Percentiles rank a stretch among this genome's conserved stretches.
These are phyloP conservation scores for Boletales sp. DNA, from an alignment of 768 basidiomycete genomes.

Conservation along the genomic window DNA sequence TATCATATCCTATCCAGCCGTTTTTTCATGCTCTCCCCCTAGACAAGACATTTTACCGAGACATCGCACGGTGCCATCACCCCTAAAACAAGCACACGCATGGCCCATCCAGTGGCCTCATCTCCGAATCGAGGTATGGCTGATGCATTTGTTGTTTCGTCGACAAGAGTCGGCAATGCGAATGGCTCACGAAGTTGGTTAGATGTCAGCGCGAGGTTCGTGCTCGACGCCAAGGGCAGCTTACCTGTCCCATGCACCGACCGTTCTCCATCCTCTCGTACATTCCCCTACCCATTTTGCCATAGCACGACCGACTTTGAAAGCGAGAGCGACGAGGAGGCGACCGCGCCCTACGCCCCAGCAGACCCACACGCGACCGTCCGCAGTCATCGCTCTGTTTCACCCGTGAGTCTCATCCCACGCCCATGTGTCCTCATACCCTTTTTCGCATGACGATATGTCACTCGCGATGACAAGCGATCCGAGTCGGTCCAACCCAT, in stretches of 20 bases:
- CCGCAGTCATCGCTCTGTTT: background rate
- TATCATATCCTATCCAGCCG: too few relatives aligned
- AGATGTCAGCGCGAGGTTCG: constrained; percentile 4
- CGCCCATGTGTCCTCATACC: background rate
- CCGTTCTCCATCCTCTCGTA: background rate
- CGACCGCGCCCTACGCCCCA: background rate
- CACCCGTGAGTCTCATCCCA: constrained; percentile 17
- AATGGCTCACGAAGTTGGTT: constrained; percentile 8
- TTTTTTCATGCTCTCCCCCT: background rate
- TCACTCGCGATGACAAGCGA: too few relatives aligned
- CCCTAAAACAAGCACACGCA: background rate
- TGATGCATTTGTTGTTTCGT: background rate
- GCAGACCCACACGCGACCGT: background rate
- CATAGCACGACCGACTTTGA: constrained; percentile 3
- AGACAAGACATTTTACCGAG: background rate
- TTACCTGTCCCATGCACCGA: background rate
- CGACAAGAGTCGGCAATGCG: background rate
- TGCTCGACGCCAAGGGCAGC: constrained; percentile 10
- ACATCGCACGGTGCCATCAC: background rate
- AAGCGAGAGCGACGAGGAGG: constrained; percentile 14
- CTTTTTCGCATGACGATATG: background rate
- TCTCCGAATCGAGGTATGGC: constrained; percentile 12
- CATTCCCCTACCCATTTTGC: background rate
- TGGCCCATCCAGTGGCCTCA: constrained; percentile 9
- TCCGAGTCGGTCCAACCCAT: too few relatives aligned